phyloP scores from a whole-genome alignment of 495 filamentous ascomycete genomes.

The Podospora anserina region DNA sequence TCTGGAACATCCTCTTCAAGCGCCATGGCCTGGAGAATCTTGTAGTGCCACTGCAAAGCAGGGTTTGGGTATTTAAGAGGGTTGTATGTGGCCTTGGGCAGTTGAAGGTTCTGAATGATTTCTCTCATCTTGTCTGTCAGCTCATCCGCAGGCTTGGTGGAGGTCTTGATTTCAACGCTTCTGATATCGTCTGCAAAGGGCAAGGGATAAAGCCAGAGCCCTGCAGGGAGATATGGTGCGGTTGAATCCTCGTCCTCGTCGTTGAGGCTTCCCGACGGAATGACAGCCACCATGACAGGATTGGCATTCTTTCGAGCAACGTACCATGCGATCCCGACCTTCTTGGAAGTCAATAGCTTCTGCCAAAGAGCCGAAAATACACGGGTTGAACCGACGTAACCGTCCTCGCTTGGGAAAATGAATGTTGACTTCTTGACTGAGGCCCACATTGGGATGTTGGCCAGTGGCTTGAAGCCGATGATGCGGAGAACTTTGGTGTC shows the following conservation, averaged over 20 bases:
- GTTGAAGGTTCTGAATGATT: constrained; percentile 80
- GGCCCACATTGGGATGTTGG: constrained; percentile 77
- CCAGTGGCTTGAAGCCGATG: constrained; percentile 86
- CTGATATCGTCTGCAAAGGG: constrained; percentile 92
- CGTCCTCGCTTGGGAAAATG: constrained; percentile 90
- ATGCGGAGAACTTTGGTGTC: constrained; percentile 72
- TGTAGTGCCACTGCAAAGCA: constrained; percentile 95
- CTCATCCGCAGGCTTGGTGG: constrained; percentile 62
- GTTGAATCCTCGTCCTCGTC: constrained; percentile 64
- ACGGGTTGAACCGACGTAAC: constrained; percentile 83
- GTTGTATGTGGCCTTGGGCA: constrained; percentile 81
- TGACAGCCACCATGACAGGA: constrained; percentile 74
- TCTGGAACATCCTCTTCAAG: constrained; percentile 89
- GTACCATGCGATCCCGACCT: constrained; percentile 85
- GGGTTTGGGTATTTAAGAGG: constrained; percentile 91
- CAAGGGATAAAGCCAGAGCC: constrained; percentile 83
- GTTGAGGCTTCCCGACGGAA: constrained; percentile 65
- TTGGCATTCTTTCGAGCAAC: constrained; percentile 74
- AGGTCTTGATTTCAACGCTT: constrained; percentile 47
- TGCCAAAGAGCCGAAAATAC: constrained; percentile 90
- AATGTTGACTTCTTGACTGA: constrained; percentile 81
- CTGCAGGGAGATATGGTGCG: constrained; percentile 70
- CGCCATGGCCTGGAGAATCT: constrained; percentile 86
- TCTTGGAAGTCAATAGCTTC: constrained; percentile 73
- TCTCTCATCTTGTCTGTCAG: constrained; percentile 78